Evolutionary conservation across 1,284 basidiomycete species (phyloP), one percentile per base, ranked within the genome.

Genomic region (Trametes pubescens): DNA sequence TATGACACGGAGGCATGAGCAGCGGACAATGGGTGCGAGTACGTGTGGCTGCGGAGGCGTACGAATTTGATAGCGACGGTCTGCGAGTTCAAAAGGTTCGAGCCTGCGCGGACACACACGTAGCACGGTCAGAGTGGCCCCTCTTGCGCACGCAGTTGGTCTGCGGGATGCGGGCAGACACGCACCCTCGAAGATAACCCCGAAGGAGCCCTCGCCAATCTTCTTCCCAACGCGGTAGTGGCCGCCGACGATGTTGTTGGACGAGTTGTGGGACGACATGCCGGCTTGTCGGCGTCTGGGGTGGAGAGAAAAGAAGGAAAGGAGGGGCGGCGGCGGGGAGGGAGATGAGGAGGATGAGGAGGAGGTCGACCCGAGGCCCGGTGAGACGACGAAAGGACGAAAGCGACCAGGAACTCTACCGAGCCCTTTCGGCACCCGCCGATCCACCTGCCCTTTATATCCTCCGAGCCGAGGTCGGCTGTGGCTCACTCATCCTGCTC

Each of bases 21-120:
- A 22, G 5, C 51, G 65, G 66, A 66, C 63, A 58, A 61, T 47
- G 55, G 56, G 52, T 37, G 59, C 52, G 16, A 54, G 68, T 24
- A 57, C 32, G 40, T 62, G 38, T 51, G 52, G 32, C 48, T 51
- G 37, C 16, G 54, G 26, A 46, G 47, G 34, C 93, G 78, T 75
- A 96, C 95, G 85, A 98, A 98, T 84, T 98, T 98, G 88, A 98
- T 98, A 65, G 96, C 96, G 59, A 98, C 95, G 5, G 94, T 95
- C 82, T 96, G 94, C 37, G 92, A 94, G 83, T 98, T 98, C 78
- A 98, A 87, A 48, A 98, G 82, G 77, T 99, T 98, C 51, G 94
- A 96, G 59, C 96, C 94, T 96, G 75, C 49, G 37, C n/a, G 38
- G 26, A 21, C 43, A 44, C 40, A 48, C 56, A 44, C 21, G 11